Evolutionary conservation across 306 rosid species (phyloP).

Genomic region (Casuarina cunninghamiana): DNA sequence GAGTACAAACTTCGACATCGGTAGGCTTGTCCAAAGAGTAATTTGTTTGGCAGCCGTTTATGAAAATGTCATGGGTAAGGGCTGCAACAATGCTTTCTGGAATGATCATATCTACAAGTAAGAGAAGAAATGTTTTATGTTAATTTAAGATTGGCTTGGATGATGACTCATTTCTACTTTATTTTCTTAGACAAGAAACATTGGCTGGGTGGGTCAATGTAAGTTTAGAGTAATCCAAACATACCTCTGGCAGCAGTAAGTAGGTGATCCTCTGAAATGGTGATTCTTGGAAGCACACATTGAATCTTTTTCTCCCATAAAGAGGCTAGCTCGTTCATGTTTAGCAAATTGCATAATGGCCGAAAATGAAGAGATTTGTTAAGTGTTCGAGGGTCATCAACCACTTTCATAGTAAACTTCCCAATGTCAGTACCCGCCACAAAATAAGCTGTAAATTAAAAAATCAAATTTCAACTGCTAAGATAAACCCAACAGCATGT

Average conservation of each 20-base stretch:
- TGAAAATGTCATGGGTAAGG: conserved; percentile 12
- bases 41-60: conserved; percentile 10
- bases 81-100: conserved; percentile 15
- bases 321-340: conserved; percentile 14
- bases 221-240: too few species aligned
- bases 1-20: not conserved
- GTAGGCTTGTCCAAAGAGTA: conserved; percentile 7
- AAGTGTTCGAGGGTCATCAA: not conserved
- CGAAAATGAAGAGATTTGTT: conserved; percentile 12
- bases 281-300: not conserved
- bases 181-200: too few species aligned
- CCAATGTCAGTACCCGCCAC: conserved; percentile 8
- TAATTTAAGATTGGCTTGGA: not conserved
- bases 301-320: conserved; percentile 10
- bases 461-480: too few species aligned
- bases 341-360: not conserved
- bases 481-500: too few species aligned
- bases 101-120: not conserved
- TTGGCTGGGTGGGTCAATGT: too few species aligned
- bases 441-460: not conserved
- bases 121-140: not conserved
- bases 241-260: conserved; percentile 6
- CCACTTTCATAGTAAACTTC: not conserved
- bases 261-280: conserved; percentile 4
- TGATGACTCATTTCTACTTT: too few species aligned